Evolutionary conservation across 2,329 filamentous ascomycete genomes (phyloP), one percentile per base, ranked within the genome.

Genomic region (Aspergillus proliferans): DNA sequence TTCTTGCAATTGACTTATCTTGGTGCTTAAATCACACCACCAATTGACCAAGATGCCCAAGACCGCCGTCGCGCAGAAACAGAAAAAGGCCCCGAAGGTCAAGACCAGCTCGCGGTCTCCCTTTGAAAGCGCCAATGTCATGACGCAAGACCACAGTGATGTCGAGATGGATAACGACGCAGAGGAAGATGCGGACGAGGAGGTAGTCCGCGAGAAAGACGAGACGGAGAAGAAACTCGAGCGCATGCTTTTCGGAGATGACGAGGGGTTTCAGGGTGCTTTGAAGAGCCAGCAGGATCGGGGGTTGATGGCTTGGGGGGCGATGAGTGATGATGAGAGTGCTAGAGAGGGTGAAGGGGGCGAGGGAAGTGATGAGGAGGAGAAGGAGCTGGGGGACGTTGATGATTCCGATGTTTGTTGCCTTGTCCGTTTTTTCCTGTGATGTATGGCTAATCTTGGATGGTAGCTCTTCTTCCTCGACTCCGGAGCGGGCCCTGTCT

Each of bases 191-290:
- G 53, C 50, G 3, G 57, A 58, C 15, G 60, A 62, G 18, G 48
- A 52, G 12, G 55, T 64, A 3, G 57, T 68, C 10, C 62, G 74
- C 47, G 84, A 87, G 45, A 93, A 92, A 65, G 89, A 95, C 65
- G 84, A 83, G 12, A 84, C 87, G 46, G 91, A 96, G 67, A 83
- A 86, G 62, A 88, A 92, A 65, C 81, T 96, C 26, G 92, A 96
- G 73, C 82, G 84, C 56, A 75, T 96, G 53, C 87, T 98, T 3
- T 87, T 98, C 53, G 93, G 93, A 48, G 87, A 95, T 70, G 83
- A 85, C 43, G 80, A 82, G n/a, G 87, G 85, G 30, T 97, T 97
- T 68, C 80, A 84, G 50, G 78, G 85, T 49, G 85, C 85, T 39
- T 73, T 97, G 46, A 86, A 86, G 72, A 62, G 72, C 69, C 69